Evolutionary conservation across 179 eudicot genomes (phyloP).

Genomic region (Patellifolia procumbens): DNA sequence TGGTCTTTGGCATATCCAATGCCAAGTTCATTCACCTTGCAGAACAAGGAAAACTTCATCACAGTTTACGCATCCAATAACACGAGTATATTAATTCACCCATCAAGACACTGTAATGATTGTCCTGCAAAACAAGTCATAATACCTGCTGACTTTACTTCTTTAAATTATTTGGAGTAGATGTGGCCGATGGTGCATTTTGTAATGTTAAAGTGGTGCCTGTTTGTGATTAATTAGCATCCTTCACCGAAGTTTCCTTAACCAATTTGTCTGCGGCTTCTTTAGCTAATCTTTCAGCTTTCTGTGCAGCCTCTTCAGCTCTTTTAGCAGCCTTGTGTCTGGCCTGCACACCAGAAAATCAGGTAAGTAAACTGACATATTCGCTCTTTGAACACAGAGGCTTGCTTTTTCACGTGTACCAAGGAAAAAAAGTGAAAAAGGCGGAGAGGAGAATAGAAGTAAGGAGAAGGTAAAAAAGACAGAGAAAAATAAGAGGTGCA

Average conservation of each 20-base stretch:
- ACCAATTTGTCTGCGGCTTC: conserved; percentile 62
- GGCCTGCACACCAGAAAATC: conserved; percentile 40
- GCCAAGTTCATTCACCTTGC: neutral
- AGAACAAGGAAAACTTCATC: neutral
- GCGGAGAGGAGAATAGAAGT: no score
- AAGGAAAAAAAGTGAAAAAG: neutral
- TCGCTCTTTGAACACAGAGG: no score
- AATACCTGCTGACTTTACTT: conserved; percentile 51
- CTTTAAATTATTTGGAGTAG: conserved; percentile 35
- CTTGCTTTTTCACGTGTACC: no score
- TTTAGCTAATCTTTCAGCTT: conserved; percentile 71
- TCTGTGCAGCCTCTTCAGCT: conserved; percentile 62
- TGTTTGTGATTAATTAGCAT: conserved; percentile 33
- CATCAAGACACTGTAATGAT: neutral
- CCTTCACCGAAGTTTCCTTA: conserved; percentile 34
- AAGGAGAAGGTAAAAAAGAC: no score
- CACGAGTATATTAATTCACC: neutral
- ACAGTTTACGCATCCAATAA: neutral
- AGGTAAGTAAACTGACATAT: no score
- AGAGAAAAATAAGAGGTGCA: no score
- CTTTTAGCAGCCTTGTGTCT: conserved; percentile 58
- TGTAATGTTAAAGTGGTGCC: conserved; percentile 14
- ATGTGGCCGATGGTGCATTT: conserved; percentile 27
- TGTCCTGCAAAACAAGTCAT: neutral
- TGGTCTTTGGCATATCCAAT: neutral